These are phyloP conservation scores for Sporopachydermia quercuum DNA, from an alignment of 805 yeast species.

Conservation along the genomic window DNA sequence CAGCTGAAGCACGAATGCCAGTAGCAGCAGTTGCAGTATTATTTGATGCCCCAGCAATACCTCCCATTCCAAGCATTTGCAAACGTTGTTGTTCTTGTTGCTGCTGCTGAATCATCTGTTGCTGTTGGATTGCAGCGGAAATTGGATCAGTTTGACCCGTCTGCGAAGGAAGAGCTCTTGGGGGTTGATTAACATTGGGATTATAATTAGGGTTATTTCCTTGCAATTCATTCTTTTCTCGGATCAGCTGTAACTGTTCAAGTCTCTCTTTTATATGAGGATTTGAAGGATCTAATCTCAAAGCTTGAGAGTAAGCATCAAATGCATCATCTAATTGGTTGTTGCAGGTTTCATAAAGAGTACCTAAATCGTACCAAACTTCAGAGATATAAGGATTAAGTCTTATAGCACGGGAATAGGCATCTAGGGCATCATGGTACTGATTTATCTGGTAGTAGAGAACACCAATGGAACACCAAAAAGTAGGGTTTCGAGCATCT, in stretches of 20 bases:
- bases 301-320: constrained; percentile 95
- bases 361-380: constrained; percentile 98
- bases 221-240: constrained; percentile 53
- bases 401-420: constrained; percentile 91
- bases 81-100: constrained; percentile 13
- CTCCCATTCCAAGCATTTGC: constrained; percentile 2
- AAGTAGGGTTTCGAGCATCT: constrained; percentile 92
- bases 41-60: background rate
- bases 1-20: no score
- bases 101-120: constrained; percentile 19
- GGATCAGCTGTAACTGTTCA: constrained; percentile 60
- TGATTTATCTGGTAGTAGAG: constrained; percentile 92
- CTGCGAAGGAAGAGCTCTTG: constrained; percentile 41
- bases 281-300: constrained; percentile 85
- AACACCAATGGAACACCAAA: constrained; percentile 96
- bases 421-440: constrained; percentile 92
- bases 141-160: constrained; percentile 5
- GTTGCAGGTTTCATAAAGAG: constrained; percentile 92
- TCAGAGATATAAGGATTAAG: constrained; percentile 92
- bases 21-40: background rate
- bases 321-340: constrained; percentile 90
- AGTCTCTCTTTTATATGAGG: constrained; percentile 89
- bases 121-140: constrained; percentile 16
- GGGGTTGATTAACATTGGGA: constrained; percentile 43
- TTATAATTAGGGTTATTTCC: constrained; percentile 32